Conservation (phyloP, 139 green algal species). For the Micromonas commoda region DNA sequence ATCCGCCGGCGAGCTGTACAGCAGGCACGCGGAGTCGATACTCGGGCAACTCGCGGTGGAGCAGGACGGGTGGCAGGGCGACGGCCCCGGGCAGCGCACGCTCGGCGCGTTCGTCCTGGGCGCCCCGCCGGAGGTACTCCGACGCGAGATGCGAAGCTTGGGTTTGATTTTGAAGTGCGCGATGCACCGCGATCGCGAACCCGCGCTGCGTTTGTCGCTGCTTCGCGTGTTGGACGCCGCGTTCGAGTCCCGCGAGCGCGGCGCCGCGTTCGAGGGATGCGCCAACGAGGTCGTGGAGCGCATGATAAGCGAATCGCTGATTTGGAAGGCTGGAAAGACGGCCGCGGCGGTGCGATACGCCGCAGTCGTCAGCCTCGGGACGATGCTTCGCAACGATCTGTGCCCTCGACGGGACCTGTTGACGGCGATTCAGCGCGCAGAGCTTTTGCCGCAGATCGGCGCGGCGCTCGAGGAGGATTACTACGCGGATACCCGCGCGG, state of each 20-base stretch:
- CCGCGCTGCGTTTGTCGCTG: neutral
- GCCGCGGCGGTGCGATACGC: slow-evolving; percentile 1
- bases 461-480: neutral
- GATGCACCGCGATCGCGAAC: neutral
- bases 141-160: neutral
- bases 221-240: neutral
- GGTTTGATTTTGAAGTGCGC: neutral
- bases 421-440: neutral
- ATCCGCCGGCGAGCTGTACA: neutral
- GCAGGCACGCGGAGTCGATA: neutral
- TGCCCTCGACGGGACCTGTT: neutral
- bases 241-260: neutral
- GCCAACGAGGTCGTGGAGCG: neutral
- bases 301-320: neutral
- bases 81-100: neutral
- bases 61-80: neutral
- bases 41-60: neutral
- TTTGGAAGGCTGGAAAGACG: neutral
- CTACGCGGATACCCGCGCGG: neutral
- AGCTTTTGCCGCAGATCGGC: neutral
- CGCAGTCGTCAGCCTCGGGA: neutral
- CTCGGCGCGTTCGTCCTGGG: neutral
- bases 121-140: neutral
- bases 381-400: neutral
- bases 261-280: neutral